Base-by-base conservation (phyloP, 495 filamentous ascomycete species). In the Staphylotrichum longicolle region DNA sequence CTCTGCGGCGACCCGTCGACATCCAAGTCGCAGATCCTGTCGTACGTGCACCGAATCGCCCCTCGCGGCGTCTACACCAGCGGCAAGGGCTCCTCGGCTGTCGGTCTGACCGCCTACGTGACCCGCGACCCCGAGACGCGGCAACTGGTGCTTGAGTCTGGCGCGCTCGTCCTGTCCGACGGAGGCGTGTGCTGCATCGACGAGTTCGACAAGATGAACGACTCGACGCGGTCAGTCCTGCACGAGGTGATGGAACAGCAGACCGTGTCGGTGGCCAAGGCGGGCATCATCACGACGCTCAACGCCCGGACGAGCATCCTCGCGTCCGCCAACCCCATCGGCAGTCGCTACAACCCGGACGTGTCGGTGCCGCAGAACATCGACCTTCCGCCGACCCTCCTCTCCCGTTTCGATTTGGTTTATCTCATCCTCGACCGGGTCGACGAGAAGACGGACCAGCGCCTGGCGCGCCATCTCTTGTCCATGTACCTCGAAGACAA, bases 191-290 rank as follows among this genome's bases (percentile, higher is more conserved):
- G 94, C 81, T 98, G 94, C 72, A 98, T 98, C 73, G 94, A 98
- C 67, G 94, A 98, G 73, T 98, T 98, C 66, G 94, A 98, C 80
- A 98, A 98, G 75, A 98, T 98, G 94, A 92, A 88, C 56, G 94
- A 98, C 58, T 85, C 92, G 32, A 98, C 95, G 0, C 87, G 94
- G 40, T 96, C 93, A 4, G 94, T 98, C 9, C 82, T 98, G 40
- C 94, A 98, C 81, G 94, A 98, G 85, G 94, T 98, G 15, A 98
- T 98, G 94, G 94, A 98, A 71, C 94, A 98, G 75, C 94, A 98
- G 78, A 98, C 94, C 2, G 93, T 98, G 11, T 98, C 95, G 2
- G 95, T 98, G 61, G 94, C 94, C 61, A 98, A 98, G 79, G 94
- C 94, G 1, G 94, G 94, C 68, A 98, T 98, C 76, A 98, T 98